Evolutionary conservation across 768 basidiomycete genomes (phyloP).

Genomic region (Boletus patriciae): DNA sequence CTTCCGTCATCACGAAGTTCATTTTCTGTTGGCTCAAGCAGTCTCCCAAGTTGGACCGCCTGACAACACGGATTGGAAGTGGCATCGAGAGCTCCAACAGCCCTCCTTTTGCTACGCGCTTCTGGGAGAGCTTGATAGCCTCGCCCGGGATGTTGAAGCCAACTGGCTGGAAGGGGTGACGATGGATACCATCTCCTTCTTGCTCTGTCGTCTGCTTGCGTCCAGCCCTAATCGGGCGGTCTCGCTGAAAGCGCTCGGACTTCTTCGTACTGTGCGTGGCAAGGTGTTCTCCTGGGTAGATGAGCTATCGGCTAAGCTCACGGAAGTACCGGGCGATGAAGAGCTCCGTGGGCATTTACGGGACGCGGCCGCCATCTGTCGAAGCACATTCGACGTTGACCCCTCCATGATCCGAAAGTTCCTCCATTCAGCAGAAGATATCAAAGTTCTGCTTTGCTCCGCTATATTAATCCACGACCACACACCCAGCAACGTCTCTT

Average conservation of each 20-base stretch:
- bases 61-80: conserved; percentile 22
- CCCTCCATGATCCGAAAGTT: conserved; percentile 3
- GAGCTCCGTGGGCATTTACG: conserved; percentile 28
- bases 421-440: conserved; percentile 19
- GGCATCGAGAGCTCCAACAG: conserved; percentile 41
- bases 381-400: conserved; percentile 33
- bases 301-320: conserved; percentile 30
- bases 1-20: conserved; percentile 41
- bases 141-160: conserved; percentile 35
- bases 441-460: conserved; percentile 22
- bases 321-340: conserved; percentile 9
- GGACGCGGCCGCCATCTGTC: conserved; percentile 41
- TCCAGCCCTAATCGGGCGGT: conserved; percentile 17
- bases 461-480: conserved; percentile 28
- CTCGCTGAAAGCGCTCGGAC: conserved; percentile 13
- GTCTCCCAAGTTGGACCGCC: conserved; percentile 42
- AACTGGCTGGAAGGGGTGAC: conserved; percentile 43
- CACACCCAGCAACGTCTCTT: conserved; percentile 11
- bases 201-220: conserved; percentile 39
- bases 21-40: conserved; percentile 43
- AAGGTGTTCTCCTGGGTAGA: conserved; percentile 38
- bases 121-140: conserved; percentile 35
- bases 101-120: conserved; percentile 37
- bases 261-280: conserved; percentile 35
- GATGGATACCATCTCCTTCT: conserved; percentile 34